Evolutionary conservation across 2,329 filamentous ascomycete genomes (phyloP), one percentile per base, ranked within the genome.

Genomic region (Aspergillus udagawae): DNA sequence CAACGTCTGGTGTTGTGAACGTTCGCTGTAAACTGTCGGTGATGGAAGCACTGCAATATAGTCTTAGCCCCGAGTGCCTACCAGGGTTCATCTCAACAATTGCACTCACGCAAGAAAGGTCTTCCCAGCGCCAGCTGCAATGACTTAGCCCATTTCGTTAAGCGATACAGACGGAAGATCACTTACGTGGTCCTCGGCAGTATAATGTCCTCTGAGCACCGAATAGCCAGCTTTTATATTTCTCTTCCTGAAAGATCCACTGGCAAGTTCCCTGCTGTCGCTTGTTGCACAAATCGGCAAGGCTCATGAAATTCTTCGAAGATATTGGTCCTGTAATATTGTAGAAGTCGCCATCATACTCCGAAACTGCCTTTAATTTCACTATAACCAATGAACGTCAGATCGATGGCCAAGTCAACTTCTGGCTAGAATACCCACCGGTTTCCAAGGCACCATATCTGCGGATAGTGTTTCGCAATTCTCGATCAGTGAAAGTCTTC

Each of bases 121-220:
- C 45, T 71, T 71, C 0, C 67, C 68, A 14, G 61, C 68, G n/a
- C 70, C 69, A 42, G 70, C 69, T 71, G n/a, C n/a, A n/a, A n/a
- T n/a, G n/a, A n/a, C n/a, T n/a, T n/a, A n/a, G n/a, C n/a, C n/a
- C n/a, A n/a, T n/a, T n/a, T n/a, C n/a, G n/a, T n/a, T n/a, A 47
- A 28, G 20, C 32, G 14, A 7, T 35, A 6, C 32, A 35, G 32
- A 14, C 7, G 20, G 45, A 10, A 17, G 23, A 52, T 25, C 12
- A 51, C 65, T 53, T 58, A 71, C 69, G 56, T 25, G 65, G 62
- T 2, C 66, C 70, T 49, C 67, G 52, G 49, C 67, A 70, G 25
- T 68, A 70, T 1, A 72, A 52, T 0, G 66, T 66, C 23, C 66
- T 64, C n/a, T 48, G 62, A 7, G 59, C 55, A 1, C 68, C 69